Base-by-base conservation (phyloP, 2,329 filamentous ascomycete genomes). In the Aureobasidium sp. region DNA sequence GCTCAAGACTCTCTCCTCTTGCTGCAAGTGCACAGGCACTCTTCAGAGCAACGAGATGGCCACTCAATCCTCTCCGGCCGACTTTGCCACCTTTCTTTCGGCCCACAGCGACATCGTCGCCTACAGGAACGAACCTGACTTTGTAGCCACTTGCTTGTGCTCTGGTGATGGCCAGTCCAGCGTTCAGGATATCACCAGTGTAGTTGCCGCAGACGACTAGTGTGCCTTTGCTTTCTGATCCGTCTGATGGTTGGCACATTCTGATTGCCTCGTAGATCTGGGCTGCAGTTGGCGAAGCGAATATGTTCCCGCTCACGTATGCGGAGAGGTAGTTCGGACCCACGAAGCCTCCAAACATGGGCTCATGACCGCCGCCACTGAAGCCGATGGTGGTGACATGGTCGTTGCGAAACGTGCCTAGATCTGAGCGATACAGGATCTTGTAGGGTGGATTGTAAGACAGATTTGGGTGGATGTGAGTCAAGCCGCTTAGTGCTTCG, bases 121-220 rank as follows among this genome's bases (percentile, higher is more conserved):
- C 80, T 55, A 80, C 82, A 56, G 82, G 77, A 55, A 83, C 75
- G 64, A 83, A 78, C 53, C 73, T 70, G 58, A 78, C 78, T 48
- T 70, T 73, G 58, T 77, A 74, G 16, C 79, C 79, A 19, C 69
- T 71, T 4, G 78, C 77, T 42, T 74, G 74, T 32, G 76, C 80
- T 65, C 76, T 80, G 59, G 80, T 79, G 47, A 76, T 76, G 2
- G 80, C 80, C 11, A 83, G 67, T 1, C 79, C 79, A 58, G 82
- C 81, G 62, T 83, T 80, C 56, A 83, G 68, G 54, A 80, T 80
- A 64, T 83, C 80, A 41, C 80, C 80, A 0, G 80, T 83, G 64
- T 84, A 83, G 66, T 85, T 85, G 40, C 79, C 83, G 56, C 83
- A 76, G 45, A 84, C 76, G 1, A 84, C 69, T 42, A 84, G 76